Conservation (phyloP, 495 filamentous ascomycete species). For the Hypoxylon lenormandii region DNA sequence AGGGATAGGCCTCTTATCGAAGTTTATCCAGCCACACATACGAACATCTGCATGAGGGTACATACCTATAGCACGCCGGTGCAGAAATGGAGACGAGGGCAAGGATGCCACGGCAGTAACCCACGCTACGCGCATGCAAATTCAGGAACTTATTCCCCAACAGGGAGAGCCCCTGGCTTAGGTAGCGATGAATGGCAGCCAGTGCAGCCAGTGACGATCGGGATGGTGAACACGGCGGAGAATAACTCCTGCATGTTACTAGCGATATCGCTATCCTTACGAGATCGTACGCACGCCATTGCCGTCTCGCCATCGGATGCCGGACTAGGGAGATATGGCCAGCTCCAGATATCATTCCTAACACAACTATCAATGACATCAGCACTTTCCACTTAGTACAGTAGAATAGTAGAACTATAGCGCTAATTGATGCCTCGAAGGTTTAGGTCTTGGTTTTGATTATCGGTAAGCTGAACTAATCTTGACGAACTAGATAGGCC, state of each 20-base stretch:
- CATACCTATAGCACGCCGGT: no score
- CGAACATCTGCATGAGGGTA: neutral
- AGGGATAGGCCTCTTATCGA: neutral
- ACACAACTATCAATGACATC: constrained; percentile 25
- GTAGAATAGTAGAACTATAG: neutral
- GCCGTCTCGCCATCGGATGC: constrained; percentile 19
- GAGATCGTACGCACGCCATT: constrained; percentile 5
- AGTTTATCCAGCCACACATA: neutral
- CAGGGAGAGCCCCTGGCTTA: neutral
- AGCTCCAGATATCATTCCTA: neutral
- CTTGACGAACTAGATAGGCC: no score
- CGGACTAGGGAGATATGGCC: constrained; percentile 4
- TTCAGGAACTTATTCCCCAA: constrained; percentile 12
- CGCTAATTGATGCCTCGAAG: neutral
- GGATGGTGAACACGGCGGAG: constrained; percentile 11
- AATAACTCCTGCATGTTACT: constrained; percentile 15
- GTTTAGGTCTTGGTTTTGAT: no score
- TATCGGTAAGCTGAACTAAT: neutral
- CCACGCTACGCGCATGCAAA: constrained; percentile 4
- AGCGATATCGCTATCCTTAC: constrained; percentile 12
- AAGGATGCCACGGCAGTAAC: neutral
- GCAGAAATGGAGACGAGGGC: neutral
- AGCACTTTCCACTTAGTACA: no score
- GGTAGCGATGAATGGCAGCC: neutral
- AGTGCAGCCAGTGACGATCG: neutral